Base-by-base conservation (phyloP, 768 basidiomycete genomes). In the Suillus clintonianus region DNA sequence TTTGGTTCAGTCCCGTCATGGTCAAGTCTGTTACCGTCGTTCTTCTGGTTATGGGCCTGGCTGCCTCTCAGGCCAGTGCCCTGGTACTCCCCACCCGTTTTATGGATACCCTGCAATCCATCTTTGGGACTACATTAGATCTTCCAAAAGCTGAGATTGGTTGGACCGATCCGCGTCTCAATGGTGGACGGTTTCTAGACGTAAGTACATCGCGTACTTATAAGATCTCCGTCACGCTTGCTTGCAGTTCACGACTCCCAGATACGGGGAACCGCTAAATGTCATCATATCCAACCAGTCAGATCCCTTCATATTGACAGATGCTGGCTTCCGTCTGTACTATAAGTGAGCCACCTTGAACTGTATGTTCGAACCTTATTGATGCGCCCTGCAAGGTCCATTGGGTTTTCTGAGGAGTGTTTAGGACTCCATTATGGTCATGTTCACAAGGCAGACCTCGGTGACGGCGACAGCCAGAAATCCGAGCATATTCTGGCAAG, bases 341-440 rank as follows among this genome's bases (percentile, higher is more conserved):
- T 82, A 89, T 67, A 90, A 88, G 89, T 91, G 66, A 63, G 75
- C 68, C 27, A 50, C 24, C 8, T 11, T 54, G 42, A 43, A 17
- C 55, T 36, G 32, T 39, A 36, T 14, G n/a, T 50, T 39, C 37
- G n/a, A 19, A 41, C 30, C 17, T 60, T 17, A 48, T 60, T 60
- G n/a, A 66, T 15, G 3, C 39, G 22, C 42, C 61, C 30, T 15
- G 48, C 24, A 64, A 91, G 88, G 73, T 92, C 92, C 10, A 83
- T 94, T 39, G 94, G 92, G 2, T 94, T 91, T 72, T 89, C 91
- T 9, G 83, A 85, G 66, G 94, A 95, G 73, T 95, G 94, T 71
- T 73, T 95, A 7, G 92, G 92, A 4, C 73, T 95, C 62, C 91
- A 94, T 72, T 82, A 85, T 47, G 94, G 94, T 32, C 76, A 86